Conservation (phyloP, 192 early-diverging fungal species). For the Piromyces finnis region DNA sequence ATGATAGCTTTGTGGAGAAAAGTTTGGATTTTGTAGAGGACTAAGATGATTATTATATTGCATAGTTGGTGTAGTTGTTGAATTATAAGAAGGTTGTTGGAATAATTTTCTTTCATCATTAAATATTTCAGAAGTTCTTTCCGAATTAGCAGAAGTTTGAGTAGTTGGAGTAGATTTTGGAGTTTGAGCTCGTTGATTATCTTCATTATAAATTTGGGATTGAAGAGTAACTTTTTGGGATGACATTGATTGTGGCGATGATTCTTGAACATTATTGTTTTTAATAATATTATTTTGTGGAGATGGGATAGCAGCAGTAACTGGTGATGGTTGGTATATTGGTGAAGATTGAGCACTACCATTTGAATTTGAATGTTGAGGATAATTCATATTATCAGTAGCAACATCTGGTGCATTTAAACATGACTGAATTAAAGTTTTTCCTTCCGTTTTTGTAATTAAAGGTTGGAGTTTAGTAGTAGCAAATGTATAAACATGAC, state of each 20-base stretch:
- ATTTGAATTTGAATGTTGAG: background rate
- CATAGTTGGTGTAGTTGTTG: background rate
- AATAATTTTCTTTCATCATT: background rate
- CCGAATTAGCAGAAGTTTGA: background rate
- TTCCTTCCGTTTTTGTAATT: conserved; percentile 78
- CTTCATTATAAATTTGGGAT: background rate
- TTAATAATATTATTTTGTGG: background rate
- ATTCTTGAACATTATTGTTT: background rate
- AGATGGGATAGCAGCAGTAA: background rate
- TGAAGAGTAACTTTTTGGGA: background rate
- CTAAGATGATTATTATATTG: background rate
- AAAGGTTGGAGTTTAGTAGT: conserved; percentile 85
- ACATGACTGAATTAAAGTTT: conserved; percentile 82
- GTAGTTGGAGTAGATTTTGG: background rate
- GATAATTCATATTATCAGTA: background rate
- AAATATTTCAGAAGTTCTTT: background rate
- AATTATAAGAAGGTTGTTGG: background rate
- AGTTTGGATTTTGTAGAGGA: background rate
- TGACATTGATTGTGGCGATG: background rate
- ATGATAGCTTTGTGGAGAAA: background rate
- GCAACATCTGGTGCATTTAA: conserved; percentile 65
- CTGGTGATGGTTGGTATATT: background rate
- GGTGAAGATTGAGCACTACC: background rate
- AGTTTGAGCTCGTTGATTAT: background rate
- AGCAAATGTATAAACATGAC: conserved; percentile 87